Conservation (phyloP, 768 basidiomycete genomes). For the Pleurotus citrinopileatus region DNA sequence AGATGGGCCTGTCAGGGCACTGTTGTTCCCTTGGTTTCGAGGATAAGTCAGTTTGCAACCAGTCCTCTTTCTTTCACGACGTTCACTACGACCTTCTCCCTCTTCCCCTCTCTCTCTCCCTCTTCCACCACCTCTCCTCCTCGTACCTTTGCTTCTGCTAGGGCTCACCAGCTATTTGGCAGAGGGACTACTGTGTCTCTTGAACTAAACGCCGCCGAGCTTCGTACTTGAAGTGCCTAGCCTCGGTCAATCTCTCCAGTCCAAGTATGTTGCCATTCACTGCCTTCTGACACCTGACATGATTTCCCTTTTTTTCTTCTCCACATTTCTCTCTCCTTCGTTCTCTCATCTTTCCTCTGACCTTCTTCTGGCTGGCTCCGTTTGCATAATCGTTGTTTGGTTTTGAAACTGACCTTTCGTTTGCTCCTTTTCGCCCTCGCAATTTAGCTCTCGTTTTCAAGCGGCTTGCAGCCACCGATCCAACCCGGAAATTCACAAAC, state of each 20-base stretch:
- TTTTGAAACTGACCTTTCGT: not conserved
- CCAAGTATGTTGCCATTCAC: slow-evolving; percentile 8
- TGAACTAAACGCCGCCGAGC: not conserved
- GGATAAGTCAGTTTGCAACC: not conserved
- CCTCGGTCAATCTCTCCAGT: slow-evolving; percentile 8
- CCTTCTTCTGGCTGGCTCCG: not conserved
- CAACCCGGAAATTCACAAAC: slow-evolving; percentile 5
- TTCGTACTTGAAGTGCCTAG: slow-evolving; percentile 7
- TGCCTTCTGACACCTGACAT: slow-evolving; percentile 1
- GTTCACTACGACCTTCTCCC: slow-evolving; percentile 15
- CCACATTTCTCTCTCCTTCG: not conserved
- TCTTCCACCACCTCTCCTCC: slow-evolving; percentile 14
- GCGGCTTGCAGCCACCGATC: slow-evolving; percentile 11
- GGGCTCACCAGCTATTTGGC: not conserved
- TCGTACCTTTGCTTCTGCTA: slow-evolving; percentile 17
- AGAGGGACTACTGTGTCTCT: not conserved
- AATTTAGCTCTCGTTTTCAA: slow-evolving; percentile 7
- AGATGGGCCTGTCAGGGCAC: slow-evolving; percentile 12
- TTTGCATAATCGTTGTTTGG: not conserved
- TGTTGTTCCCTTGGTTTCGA: slow-evolving; percentile 13
- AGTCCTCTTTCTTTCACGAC: slow-evolving; percentile 11
- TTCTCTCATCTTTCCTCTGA: not conserved
- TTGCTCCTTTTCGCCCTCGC: not conserved
- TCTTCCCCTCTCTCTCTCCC: slow-evolving; percentile 9
- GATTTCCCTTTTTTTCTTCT: not conserved